Percentiles rank a stretch among this genome's conserved stretches.
Conservation (phyloP, 2,329 filamentous ascomycete species). For the Raffaelea deltoideospora region DNA sequence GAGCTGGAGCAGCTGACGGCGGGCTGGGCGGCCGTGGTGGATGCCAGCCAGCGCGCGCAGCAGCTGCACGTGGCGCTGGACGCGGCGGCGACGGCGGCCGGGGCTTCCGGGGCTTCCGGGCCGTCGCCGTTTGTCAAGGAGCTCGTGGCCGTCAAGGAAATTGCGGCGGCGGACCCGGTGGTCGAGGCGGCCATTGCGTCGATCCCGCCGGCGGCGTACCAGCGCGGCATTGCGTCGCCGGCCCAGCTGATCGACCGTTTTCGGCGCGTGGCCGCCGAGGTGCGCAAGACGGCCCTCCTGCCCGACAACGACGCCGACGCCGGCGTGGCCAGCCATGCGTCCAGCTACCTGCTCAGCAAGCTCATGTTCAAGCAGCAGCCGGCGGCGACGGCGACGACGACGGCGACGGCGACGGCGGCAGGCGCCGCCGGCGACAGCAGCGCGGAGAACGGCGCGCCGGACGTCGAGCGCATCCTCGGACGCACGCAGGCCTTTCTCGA, state of each 20-base stretch:
- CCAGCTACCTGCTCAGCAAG: slow-evolving; percentile 79
- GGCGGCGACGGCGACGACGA: slow-evolving; percentile 55
- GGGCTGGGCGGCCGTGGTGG: slow-evolving; percentile 82
- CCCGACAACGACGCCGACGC: slow-evolving; percentile 91
- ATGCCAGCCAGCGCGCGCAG: slow-evolving; percentile 83
- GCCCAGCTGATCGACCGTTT: slow-evolving; percentile 89
- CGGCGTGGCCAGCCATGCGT: slow-evolving; percentile 85
- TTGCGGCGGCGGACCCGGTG: slow-evolving; percentile 68
- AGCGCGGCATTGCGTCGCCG: slow-evolving; percentile 71
- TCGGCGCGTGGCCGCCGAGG: slow-evolving; percentile 79
- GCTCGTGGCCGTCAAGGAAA: slow-evolving; percentile 86
- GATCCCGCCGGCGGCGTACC: slow-evolving; percentile 87
- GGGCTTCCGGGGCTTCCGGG: slow-evolving; percentile 26
- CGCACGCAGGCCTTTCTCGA: slow-evolving; percentile 82
- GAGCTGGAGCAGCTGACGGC: slow-evolving; percentile 79
- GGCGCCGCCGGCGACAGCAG: slow-evolving; percentile 46
- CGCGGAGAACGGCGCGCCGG: slow-evolving; percentile 59
- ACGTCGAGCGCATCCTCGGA: slow-evolving; percentile 86
- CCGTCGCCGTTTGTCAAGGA: slow-evolving; percentile 82
- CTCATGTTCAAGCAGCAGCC: slow-evolving; percentile 92
- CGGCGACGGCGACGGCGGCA: not conserved
- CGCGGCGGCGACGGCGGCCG: slow-evolving; percentile 57
- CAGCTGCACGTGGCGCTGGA: slow-evolving; percentile 94
- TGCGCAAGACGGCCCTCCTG: slow-evolving; percentile 83
- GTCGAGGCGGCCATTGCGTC: slow-evolving; percentile 92